Conservation (phyloP, 805 yeast species). For the Starmerella ratchasimensis region DNA sequence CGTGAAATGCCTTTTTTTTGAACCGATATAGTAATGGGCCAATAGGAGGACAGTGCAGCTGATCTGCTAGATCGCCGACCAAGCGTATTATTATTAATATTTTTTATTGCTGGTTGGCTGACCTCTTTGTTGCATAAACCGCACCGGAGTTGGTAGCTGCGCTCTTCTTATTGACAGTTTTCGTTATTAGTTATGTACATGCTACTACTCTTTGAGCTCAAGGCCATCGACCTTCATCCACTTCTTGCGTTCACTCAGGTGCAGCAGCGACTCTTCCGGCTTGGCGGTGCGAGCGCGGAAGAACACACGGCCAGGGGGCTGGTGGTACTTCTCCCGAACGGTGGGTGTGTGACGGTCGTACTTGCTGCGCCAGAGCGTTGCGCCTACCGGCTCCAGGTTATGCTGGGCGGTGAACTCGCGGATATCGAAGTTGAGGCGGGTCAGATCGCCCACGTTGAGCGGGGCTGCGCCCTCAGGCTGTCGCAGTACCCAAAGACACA, state of each 20-base stretch:
- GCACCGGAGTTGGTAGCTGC: no score
- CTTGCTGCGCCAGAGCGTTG: constrained; percentile 75
- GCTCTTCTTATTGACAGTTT: no score
- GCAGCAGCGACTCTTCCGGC: constrained; percentile 22
- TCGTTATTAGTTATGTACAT: constrained; percentile 2
- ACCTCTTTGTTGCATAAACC: no score
- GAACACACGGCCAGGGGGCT: constrained; percentile 60
- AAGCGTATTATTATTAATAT: no score
- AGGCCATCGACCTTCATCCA: constrained; percentile 17
- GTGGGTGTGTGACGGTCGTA: constrained; percentile 57
- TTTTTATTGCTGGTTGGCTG: no score
- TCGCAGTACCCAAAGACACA: constrained; percentile 80
- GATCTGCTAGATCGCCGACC: no score
- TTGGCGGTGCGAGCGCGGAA: constrained; percentile 22
- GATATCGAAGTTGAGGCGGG: constrained; percentile 49
- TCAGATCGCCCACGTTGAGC: constrained; percentile 9
- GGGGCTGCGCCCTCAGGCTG: constrained; percentile 33
- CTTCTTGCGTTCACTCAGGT: constrained; percentile 19
- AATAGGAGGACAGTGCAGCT: no score
- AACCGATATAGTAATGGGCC: no score
- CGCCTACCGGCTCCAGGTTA: constrained; percentile 67
- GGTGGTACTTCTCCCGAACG: constrained; percentile 59
- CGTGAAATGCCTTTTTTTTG: no score
- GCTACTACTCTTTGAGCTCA: not conserved
- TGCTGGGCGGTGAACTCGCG: constrained; percentile 47